These are phyloP conservation scores for Harringtonia lauricola DNA, from an alignment of 2,329 filamentous ascomycete species.

Conservation along the genomic window DNA sequence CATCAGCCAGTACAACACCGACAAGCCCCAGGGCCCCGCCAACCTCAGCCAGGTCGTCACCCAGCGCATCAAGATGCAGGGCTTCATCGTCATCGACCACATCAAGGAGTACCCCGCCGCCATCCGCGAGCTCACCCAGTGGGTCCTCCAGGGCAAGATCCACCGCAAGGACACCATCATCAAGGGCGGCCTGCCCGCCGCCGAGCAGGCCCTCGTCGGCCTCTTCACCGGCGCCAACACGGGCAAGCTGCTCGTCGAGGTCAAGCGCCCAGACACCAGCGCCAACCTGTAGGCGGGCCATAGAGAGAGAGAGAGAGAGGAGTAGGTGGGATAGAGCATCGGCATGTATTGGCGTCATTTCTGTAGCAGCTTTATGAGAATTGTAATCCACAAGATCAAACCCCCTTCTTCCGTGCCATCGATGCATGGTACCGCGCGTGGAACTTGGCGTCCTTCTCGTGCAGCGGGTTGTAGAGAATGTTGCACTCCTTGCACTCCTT, in stretches of 20 bases:
- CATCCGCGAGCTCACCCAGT: constrained; percentile 48
- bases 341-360: too few relatives aligned
- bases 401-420: constrained; percentile 12
- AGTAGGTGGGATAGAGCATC: background rate
- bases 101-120: constrained; percentile 44
- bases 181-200: constrained; percentile 53
- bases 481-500: constrained; percentile 30
- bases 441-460: constrained; percentile 29
- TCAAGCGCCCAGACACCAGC: constrained; percentile 12
- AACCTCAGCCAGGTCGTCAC: constrained; percentile 17
- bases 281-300: constrained; percentile 9
- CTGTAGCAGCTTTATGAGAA: background rate
- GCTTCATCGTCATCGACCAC: constrained; percentile 65
- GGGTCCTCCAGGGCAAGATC: constrained; percentile 62
- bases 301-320: too few relatives aligned
- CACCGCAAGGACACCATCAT: constrained; percentile 62
- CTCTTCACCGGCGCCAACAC: constrained; percentile 61
- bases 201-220: constrained; percentile 50
- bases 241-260: constrained; percentile 22
- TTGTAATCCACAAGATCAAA: too few relatives aligned
- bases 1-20: constrained; percentile 59
- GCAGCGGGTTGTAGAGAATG: constrained; percentile 32
- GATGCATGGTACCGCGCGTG: constrained; percentile 26
- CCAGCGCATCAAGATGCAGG: constrained; percentile 49
- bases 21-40: constrained; percentile 42